A percentile compares a stretch with the other conserved stretches of the same genome.
phyloP scores from a whole-genome alignment of 176 grass and related monocot species.

The Lolium perenne region DNA sequence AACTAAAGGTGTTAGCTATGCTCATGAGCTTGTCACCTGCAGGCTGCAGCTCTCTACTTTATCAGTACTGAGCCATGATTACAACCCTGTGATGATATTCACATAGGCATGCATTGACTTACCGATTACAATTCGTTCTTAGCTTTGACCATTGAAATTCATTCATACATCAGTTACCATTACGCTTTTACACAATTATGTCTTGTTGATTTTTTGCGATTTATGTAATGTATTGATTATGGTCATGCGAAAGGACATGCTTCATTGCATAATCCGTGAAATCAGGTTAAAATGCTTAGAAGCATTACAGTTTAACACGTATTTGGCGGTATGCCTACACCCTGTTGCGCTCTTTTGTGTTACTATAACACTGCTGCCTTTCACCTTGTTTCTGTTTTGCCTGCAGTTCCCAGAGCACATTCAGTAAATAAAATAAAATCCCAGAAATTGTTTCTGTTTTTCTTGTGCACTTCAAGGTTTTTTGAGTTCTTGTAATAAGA shows the following conservation, averaged over 20 bases:
- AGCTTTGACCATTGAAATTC: slow-evolving; percentile 1
- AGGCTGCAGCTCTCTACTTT: slow-evolving; percentile 11
- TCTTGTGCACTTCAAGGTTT: neutral
- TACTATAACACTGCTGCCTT: too few relatives aligned
- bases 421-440: too few relatives aligned
- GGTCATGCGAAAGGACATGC: slow-evolving; percentile 1
- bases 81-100: neutral
- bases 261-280: neutral
- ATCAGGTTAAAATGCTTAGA: neutral
- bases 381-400: neutral
- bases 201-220: neutral
- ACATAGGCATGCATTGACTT: neutral
- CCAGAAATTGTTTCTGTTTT: neutral
- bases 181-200: neutral
- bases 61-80: neutral
- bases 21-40: neutral
- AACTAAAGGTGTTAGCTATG: slow-evolving; percentile 8
- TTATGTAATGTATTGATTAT: neutral
- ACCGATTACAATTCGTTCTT: neutral
- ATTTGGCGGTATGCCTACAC: neutral
- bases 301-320: slow-evolving; percentile 32
- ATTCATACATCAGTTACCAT: neutral
- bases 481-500: neutral
- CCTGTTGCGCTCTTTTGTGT: neutral
- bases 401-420: neutral